These are phyloP conservation scores for Diplotaxis tenuifolia DNA, from an alignment of 345 rosid species.

Conservation along the genomic window DNA sequence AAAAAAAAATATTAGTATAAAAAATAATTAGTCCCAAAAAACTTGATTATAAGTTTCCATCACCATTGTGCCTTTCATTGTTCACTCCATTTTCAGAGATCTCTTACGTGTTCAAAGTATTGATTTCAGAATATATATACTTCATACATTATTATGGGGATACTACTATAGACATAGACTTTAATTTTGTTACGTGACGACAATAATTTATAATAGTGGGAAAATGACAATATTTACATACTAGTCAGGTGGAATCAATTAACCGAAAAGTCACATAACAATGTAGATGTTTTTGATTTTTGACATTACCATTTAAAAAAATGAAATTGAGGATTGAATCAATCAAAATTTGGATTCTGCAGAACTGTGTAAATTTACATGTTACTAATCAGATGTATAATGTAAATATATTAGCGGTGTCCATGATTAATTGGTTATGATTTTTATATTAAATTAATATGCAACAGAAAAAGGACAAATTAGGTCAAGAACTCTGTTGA, in stretches of 20 bases:
- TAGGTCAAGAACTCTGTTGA: background rate
- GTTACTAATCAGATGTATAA: no score
- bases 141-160: background rate
- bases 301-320: background rate
- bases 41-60: background rate
- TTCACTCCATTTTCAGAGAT: background rate
- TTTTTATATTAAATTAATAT: no score
- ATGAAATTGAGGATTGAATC: no score
- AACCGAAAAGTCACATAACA: background rate
- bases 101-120: background rate
- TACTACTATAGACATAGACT: no score
- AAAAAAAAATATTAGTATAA: background rate
- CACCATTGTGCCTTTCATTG: background rate
- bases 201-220: background rate
- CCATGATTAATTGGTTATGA: no score
- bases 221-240: background rate
- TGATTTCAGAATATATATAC: background rate
- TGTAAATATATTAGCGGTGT: no score
- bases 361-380: no score
- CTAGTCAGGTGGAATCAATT: background rate
- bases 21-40: no score
- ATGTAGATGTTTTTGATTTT: background rate
- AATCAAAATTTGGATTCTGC: no score
- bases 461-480: background rate
- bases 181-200: no score